A percentile compares a stretch with the other conserved stretches of the same genome.
These are phyloP conservation scores for Zygotorulaspora chibaensis DNA, from an alignment of 805 yeast species.

Conservation along the genomic window DNA sequence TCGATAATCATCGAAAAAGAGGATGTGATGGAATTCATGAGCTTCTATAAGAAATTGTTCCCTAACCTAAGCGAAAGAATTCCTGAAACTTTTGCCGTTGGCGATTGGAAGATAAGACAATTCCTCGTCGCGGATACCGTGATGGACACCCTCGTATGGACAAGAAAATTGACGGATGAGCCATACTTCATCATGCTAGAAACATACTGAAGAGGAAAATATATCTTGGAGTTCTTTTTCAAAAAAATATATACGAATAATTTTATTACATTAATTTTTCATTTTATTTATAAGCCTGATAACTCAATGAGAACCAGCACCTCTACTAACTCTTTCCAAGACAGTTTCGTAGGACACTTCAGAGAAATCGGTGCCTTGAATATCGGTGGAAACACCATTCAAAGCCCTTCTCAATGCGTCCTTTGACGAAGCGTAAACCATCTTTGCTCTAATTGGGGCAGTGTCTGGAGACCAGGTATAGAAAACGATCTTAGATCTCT, in stretches of 20 bases:
- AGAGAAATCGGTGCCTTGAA: constrained; percentile 97
- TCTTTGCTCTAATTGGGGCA: constrained; percentile 91
- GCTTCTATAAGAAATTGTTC: constrained; percentile 50
- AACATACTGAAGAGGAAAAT: constrained; percentile 1
- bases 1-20: constrained; percentile 43
- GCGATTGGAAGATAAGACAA: constrained; percentile 43
- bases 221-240: neutral
- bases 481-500: constrained; percentile 70
- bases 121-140: constrained; percentile 47
- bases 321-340: constrained; percentile 81
- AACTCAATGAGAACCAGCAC: constrained; percentile 57
- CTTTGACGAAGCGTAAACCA: constrained; percentile 98
- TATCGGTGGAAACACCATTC: constrained; percentile 89
- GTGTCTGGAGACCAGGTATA: constrained; percentile 97
- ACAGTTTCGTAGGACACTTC: constrained; percentile 95
- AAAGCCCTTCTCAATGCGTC: constrained; percentile 97
- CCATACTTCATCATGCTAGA: constrained; percentile 33
- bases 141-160: constrained; percentile 49
- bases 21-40: constrained; percentile 53
- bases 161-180: constrained; percentile 36
- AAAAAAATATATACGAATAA: neutral
- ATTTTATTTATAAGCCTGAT: neutral
- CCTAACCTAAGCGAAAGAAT: constrained; percentile 46
- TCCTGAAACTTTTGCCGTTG: constrained; percentile 52
- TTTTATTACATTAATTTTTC: neutral